Evolutionary conservation across 1,284 basidiomycete genomes (phyloP), one percentile per base, ranked within the genome.

Genomic region (Heterobasidion occidentale): DNA sequence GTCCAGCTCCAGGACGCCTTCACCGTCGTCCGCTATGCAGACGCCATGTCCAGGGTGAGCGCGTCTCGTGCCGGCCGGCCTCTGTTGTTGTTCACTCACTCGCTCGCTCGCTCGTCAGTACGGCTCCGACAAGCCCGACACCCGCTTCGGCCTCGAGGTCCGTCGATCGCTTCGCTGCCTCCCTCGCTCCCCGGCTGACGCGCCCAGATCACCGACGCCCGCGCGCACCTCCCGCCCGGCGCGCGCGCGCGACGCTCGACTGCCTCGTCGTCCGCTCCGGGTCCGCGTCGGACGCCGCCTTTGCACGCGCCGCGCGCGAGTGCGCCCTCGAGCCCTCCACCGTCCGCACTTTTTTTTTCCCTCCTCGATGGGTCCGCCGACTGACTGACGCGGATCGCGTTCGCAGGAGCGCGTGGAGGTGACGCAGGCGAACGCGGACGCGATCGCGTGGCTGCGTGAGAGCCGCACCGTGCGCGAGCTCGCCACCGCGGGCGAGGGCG

Each of bases 81-180:
- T 42, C 35, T 51, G 36, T 35, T 45, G 36, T 14, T 17, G 15
- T 19, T 54, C 49, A 44, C 49, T 17, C 49, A 46, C 47, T 48
- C 55, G 52, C 46, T 56, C 46, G 47, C 4, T n/a, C 57, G 15
- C 61, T 55, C 57, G 60, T 27, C 60, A 92, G 84, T 98, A 88
- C 77, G 94, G 95, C 9, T 93, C 92, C 52, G 94, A 98, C 74
- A 98, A 98, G 75, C 94, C 94, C 44, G 94, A 98, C 70, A 84
- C 87, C 52, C 82, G 95, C 54, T 95, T 92, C 72, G 84, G 82
- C 50, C 79, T 95, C 61, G 84, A 93, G 83, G 91, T 92, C 59
- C 64, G 74, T 63, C 56, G 47, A 38, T 58, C 27, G 27, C 27
- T 27, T 27, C 27, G 27, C 27, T 27, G 3, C 3, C 27, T 27